Evolutionary conservation across 768 basidiomycete species (phyloP).

Genomic region (Trametes gibbosa): DNA sequence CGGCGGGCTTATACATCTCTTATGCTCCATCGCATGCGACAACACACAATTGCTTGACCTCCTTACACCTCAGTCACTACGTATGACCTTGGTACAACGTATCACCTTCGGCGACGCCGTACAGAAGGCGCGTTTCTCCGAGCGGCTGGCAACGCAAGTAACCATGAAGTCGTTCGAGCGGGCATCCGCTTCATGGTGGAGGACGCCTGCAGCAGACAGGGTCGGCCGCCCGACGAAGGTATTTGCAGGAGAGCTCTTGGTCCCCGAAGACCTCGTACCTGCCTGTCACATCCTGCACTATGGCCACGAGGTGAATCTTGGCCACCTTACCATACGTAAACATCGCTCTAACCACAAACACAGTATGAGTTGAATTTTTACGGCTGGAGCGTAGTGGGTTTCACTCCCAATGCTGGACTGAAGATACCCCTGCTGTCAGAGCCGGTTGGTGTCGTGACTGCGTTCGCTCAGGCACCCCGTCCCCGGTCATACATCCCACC

Average conservation of each 20-base stretch:
- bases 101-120: slow-evolving; percentile 7
- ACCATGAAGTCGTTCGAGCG: slow-evolving; percentile 6
- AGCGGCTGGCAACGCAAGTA: neutral
- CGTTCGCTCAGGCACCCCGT: slow-evolving; percentile 14
- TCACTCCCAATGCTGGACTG: neutral
- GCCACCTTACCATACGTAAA: neutral
- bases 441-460: slow-evolving; percentile 21
- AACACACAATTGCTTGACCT: slow-evolving; percentile 23
- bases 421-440: slow-evolving; percentile 12
- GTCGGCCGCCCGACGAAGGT: neutral
- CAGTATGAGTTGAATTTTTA: slow-evolving; percentile 21
- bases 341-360: neutral
- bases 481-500: slow-evolving; percentile 12
- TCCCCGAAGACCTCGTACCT: slow-evolving; percentile 18
- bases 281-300: slow-evolving; percentile 20
- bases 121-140: slow-evolving; percentile 3
- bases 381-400: slow-evolving; percentile 19
- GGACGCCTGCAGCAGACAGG: neutral
- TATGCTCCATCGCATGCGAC: slow-evolving; percentile 5
- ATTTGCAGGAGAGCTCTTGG: slow-evolving; percentile 20
- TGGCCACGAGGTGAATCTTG: slow-evolving; percentile 13
- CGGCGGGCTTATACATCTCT: slow-evolving; percentile 20
- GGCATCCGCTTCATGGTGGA: slow-evolving; percentile 19
- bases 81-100: slow-evolving; percentile 17
- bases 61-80: slow-evolving; percentile 16